phyloP scores from a whole-genome alignment of 75 land plant genomes.

The Selaginella tamariscina region DNA sequence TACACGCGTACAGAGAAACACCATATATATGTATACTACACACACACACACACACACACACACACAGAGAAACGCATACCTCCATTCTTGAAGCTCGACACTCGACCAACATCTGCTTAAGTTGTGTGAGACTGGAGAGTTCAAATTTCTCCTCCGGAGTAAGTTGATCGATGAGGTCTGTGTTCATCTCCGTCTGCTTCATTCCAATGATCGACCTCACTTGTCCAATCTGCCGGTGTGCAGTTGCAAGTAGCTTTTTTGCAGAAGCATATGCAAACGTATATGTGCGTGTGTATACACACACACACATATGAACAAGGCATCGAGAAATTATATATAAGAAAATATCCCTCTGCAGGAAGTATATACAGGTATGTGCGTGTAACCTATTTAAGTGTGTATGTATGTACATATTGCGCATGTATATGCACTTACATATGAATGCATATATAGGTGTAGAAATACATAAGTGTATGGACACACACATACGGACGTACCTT shows the following conservation, averaged over 20 bases:
- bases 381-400: too few relatives aligned
- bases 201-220: slow-evolving; percentile 48
- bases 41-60: not conserved
- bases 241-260: slow-evolving; percentile 64
- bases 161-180: slow-evolving; percentile 85
- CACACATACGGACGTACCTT: slow-evolving; percentile 50
- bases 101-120: slow-evolving; percentile 59
- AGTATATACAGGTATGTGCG: too few relatives aligned
- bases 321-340: too few relatives aligned
- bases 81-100: slow-evolving; percentile 64
- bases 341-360: too few relatives aligned
- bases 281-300: too few relatives aligned
- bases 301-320: too few relatives aligned
- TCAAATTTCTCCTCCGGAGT: slow-evolving; percentile 65
- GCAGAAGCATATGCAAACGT: too few relatives aligned
- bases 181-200: slow-evolving; percentile 86
- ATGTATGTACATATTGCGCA: not conserved
- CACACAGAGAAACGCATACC: slow-evolving; percentile 32
- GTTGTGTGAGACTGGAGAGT: slow-evolving; percentile 56
- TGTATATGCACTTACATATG: not conserved
- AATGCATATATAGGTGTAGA: too few relatives aligned
- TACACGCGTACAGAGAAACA: too few relatives aligned
- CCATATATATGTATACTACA: too few relatives aligned
- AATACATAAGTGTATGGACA: too few relatives aligned
- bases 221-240: slow-evolving; percentile 63